These are phyloP conservation scores for Candida labiduridarum DNA, from an alignment of 1,139 yeast genomes.

Conservation along the genomic window DNA sequence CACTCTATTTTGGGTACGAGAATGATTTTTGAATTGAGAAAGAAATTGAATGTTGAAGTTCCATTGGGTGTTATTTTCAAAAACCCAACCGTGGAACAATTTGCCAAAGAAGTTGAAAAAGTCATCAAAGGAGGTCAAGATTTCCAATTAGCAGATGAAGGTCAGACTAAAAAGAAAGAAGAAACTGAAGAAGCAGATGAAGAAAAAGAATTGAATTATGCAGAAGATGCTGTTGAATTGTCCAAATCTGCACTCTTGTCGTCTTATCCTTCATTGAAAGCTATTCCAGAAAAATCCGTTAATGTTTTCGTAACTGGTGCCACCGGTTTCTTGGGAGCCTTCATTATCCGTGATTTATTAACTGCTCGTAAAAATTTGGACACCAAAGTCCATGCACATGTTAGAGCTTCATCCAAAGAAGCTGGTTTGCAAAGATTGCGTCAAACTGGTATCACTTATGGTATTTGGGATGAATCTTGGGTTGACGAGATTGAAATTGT, in stretches of 20 bases:
- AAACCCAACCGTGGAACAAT: slow-evolving; percentile 78
- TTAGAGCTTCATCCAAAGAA: slow-evolving; percentile 72
- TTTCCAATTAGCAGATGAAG: slow-evolving; percentile 45
- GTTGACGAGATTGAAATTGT: slow-evolving; percentile 64
- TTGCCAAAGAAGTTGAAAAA: slow-evolving; percentile 72
- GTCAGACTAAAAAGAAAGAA: slow-evolving; percentile 5
- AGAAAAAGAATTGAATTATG: slow-evolving; percentile 53
- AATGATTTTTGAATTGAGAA: slow-evolving; percentile 91
- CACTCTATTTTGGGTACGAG: slow-evolving; percentile 96
- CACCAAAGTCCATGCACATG: slow-evolving; percentile 80
- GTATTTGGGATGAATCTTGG: slow-evolving; percentile 77
- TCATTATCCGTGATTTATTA: slow-evolving; percentile 75
- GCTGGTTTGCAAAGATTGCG: slow-evolving; percentile 77
- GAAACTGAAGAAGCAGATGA: slow-evolving; percentile 19
- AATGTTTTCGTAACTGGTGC: slow-evolving; percentile 91
- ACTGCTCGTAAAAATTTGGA: slow-evolving; percentile 41
- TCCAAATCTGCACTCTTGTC: slow-evolving; percentile 45
- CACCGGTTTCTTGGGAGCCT: slow-evolving; percentile 95
- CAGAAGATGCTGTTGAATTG: slow-evolving; percentile 71
- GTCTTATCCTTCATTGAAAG: slow-evolving; percentile 32
- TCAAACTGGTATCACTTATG: slow-evolving; percentile 80
- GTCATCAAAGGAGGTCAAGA: slow-evolving; percentile 51
- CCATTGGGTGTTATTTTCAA: slow-evolving; percentile 91
- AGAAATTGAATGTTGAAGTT: slow-evolving; percentile 72
- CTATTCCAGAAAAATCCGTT: slow-evolving; percentile 37